phyloP scores from a whole-genome alignment of 495 filamentous ascomycete species.

The Tuber aestivum region DNA sequence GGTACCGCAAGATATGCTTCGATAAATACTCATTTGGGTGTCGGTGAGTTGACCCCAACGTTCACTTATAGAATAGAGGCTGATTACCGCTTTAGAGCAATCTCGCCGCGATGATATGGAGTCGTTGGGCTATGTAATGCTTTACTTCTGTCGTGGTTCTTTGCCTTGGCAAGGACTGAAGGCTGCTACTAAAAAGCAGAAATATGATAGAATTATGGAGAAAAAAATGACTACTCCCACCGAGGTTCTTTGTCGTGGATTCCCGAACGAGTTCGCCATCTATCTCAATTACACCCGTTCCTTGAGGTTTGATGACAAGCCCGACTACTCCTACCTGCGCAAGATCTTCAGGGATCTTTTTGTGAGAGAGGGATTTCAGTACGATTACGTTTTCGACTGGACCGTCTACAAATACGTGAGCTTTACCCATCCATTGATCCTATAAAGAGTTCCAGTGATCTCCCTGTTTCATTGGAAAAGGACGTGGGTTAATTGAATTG shows the following conservation, averaged over 20 bases:
- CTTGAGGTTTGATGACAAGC: conserved; percentile 99
- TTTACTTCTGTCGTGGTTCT: conserved; percentile 99
- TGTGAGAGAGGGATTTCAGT: conserved; percentile 98
- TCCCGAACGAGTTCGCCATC: conserved; percentile 99
- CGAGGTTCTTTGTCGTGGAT: conserved; percentile 96
- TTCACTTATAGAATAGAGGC: background rate
- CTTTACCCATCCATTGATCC: background rate
- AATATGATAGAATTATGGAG: conserved; percentile 99
- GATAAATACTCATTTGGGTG: conserved; percentile 98
- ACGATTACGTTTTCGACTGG: conserved; percentile 99
- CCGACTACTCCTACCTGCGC: conserved; percentile 98
- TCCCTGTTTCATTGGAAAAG: conserved; percentile 8
- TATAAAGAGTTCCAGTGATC: background rate
- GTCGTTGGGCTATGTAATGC: conserved; percentile 98
- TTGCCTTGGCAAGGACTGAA: conserved; percentile 99
- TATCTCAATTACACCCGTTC: conserved; percentile 99
- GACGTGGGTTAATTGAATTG: conserved; percentile 26
- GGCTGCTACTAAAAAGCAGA: conserved; percentile 99
- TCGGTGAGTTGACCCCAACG: conserved; percentile 56
- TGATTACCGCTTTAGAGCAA: conserved; percentile 62
- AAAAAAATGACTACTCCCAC: conserved; percentile 99
- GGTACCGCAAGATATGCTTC: conserved; percentile 98
- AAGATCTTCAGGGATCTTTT: conserved; percentile 99
- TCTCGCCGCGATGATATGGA: conserved; percentile 99
- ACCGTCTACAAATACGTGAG: conserved; percentile 94